Percentiles rank a stretch among this genome's conserved stretches.
Conservation (phyloP, 306 rosid species). For the Geum urbanum region DNA sequence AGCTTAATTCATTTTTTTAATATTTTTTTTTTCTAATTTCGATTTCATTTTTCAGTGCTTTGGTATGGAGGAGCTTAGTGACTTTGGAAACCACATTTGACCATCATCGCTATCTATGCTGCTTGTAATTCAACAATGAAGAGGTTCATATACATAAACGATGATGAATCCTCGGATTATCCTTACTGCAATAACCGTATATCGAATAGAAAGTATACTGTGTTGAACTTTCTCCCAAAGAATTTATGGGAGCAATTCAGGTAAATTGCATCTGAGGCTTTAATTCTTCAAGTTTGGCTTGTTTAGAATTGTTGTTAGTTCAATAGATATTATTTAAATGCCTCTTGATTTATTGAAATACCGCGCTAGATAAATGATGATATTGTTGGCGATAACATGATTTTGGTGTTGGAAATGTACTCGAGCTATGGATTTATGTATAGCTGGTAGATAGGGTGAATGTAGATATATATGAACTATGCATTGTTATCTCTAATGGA, state of each 20-base stretch:
- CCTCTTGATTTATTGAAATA: not conserved
- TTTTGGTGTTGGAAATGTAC: too few species aligned
- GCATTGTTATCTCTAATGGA: conserved; percentile 20
- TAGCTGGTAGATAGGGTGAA: not conserved
- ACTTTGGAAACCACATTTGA: conserved; percentile 18
- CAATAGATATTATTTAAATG: not conserved
- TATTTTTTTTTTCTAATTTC: too few species aligned
- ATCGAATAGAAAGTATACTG: conserved; percentile 82
- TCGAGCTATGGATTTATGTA: not conserved
- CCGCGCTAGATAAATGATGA: not conserved
- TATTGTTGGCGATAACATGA: not conserved
- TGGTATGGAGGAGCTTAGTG: not conserved
- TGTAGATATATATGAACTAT: not conserved
- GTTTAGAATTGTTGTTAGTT: not conserved
- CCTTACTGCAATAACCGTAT: conserved; percentile 75
- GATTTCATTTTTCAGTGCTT: too few species aligned
- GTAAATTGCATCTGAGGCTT: conserved; percentile 25
- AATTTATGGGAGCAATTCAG: conserved; percentile 98
- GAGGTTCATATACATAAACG: conserved; percentile 80
- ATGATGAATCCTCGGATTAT: conserved; percentile 59
- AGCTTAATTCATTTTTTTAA: too few species aligned
- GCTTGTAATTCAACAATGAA: conserved; percentile 60
- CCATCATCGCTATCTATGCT: conserved; percentile 11
- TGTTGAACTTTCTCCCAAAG: conserved; percentile 87
- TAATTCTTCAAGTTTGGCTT: not conserved